These are phyloP conservation scores for Calonectria multiphialidica DNA, from an alignment of 2,329 filamentous ascomycete genomes.

Conservation along the genomic window DNA sequence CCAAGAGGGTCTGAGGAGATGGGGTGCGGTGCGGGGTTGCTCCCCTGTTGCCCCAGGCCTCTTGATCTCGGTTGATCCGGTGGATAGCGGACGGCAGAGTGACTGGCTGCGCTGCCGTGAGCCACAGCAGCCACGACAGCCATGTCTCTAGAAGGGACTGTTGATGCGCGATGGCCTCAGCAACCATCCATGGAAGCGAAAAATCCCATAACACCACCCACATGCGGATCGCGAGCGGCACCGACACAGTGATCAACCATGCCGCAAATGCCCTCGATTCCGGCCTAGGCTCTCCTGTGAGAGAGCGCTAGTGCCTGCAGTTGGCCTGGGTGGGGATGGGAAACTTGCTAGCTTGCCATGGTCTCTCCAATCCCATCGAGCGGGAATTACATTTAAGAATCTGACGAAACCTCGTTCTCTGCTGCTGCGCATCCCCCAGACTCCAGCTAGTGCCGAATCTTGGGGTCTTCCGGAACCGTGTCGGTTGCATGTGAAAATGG, in stretches of 20 bases:
- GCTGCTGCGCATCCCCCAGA: neutral
- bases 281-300: neutral
- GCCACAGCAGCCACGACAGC: neutral
- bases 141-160: neutral
- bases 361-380: slow-evolving; percentile 16
- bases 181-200: neutral
- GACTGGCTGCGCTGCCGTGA: neutral
- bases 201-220: neutral
- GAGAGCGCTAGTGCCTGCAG: slow-evolving; percentile 17
- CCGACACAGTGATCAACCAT: neutral
- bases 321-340: slow-evolving; percentile 3
- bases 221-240: neutral
- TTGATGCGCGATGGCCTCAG: neutral
- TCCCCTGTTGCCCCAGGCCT: slow-evolving; percentile 14
- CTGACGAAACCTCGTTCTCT: neutral
- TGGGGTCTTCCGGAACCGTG: slow-evolving; percentile 18
- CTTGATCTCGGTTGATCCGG: slow-evolving; percentile 19
- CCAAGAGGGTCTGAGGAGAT: slow-evolving; percentile 13
- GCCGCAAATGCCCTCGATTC: neutral
- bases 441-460: neutral
- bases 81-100: neutral
- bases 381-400: slow-evolving; percentile 10
- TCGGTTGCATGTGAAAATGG: slow-evolving; percentile 44
- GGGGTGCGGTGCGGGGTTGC: slow-evolving; percentile 24
- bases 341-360: neutral